Base-by-base conservation (phyloP, 331 rosid genomes). In the Malus hybrid region DNA sequence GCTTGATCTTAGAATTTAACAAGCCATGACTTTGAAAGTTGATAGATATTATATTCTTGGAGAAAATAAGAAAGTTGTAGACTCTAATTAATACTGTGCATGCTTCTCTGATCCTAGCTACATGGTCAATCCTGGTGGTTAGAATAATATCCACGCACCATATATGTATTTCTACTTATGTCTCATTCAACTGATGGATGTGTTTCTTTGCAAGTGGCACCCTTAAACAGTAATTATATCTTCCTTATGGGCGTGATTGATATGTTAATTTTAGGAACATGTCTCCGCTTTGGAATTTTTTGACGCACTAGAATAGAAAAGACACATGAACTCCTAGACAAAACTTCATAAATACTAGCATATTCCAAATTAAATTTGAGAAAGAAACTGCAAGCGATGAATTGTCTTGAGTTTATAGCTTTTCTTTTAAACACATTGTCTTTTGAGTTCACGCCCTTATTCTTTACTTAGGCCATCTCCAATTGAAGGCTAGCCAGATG, bases 11-110 rank as follows among this genome's bases (percentile, higher is more conserved):
- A 7, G 54, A 64, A 34, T 34, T 29, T 9, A 6, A 1, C 24
- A 67, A 10, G 33, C 19, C 31, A 31, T 11, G 79, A 65, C 3
- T 71, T 48, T 65, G 82, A 77, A 77, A 69, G 56, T 59, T 73
- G 18, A 48, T 65, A 11, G 28, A 55, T 39, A 73, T 65, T 56
- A 55, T 39, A 73, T 65, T 56, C 63, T 11, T 74, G 74, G 73
- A 72, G 59, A 57, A 19, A 71, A 72, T 61, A 36, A 62, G 22
- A 73, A 61, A 61, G 57, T 22, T 36, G 27, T 59, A 22, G 39
- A 4, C 27, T 59, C 22, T 29, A 4, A 70, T 52, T 5, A 52
- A 5, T 52, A 52, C 2, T 16, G 57, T 2, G 22, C 34, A 34
- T 34, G 67, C 62, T 33, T 56, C 6, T 56, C 33, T 32, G 50